Conservation (phyloP, 345 rosid genomes). For the Euphorbia pulcherrima region DNA sequence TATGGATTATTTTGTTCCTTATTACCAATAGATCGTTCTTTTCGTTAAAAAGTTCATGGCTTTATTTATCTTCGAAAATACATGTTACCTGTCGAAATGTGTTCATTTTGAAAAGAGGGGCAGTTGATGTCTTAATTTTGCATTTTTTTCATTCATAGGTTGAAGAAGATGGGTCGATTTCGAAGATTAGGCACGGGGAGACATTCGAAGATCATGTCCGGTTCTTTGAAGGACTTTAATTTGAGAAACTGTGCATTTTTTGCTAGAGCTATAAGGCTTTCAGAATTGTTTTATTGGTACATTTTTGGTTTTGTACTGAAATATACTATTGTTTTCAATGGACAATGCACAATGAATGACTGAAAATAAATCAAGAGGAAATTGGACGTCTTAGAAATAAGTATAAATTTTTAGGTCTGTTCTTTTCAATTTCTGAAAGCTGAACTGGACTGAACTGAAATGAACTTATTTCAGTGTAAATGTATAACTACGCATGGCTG, state of each 20-base stretch:
- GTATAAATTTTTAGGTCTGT: no score
- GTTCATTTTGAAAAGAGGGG: background rate
- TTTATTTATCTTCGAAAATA: background rate
- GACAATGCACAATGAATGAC: no score
- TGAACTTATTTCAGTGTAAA: no score
- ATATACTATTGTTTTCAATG: no score
- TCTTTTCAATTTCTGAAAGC: no score
- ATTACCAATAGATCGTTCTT: no score
- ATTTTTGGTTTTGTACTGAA: no score
- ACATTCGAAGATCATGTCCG: slow-evolving; percentile 78
- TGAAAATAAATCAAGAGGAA: no score
- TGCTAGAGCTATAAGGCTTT: background rate
- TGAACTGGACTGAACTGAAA: no score
- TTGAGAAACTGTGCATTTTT: slow-evolving; percentile 3
- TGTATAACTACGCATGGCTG: no score
- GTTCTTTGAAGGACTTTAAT: slow-evolving; percentile 67
- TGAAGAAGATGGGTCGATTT: slow-evolving; percentile 74
- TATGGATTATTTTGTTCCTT: slow-evolving; percentile 22
- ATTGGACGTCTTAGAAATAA: no score
- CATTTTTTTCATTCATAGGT: slow-evolving; percentile 39
- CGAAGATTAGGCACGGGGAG: slow-evolving; percentile 81
- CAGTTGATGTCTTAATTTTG: slow-evolving; percentile 1
- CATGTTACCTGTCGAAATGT: background rate
- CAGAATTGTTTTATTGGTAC: no score
- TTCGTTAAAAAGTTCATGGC: background rate